These are phyloP conservation scores for Boletus edulis DNA, from an alignment of 768 basidiomycete species.

Conservation along the genomic window DNA sequence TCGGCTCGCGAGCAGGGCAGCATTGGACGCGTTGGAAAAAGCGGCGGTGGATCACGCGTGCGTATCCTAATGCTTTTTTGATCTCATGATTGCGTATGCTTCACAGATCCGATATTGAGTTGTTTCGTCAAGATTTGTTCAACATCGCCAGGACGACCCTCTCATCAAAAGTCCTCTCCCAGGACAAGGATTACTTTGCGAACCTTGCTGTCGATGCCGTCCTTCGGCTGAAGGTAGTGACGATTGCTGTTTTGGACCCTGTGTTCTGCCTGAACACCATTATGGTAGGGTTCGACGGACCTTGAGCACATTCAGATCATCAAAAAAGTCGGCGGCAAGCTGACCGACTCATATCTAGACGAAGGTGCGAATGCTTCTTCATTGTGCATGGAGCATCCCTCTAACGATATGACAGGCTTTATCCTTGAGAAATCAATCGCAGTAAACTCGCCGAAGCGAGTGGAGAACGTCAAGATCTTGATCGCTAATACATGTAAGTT, in stretches of 20 bases:
- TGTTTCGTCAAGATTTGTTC: conserved; percentile 87
- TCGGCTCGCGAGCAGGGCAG: conserved; percentile 84
- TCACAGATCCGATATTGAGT: conserved; percentile 61
- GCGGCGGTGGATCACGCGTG: conserved; percentile 84
- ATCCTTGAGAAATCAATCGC: conserved; percentile 96
- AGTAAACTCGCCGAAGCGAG: conserved; percentile 89
- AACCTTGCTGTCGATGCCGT: conserved; percentile 98
- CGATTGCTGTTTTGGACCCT: background rate
- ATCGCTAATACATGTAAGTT: conserved; percentile 96
- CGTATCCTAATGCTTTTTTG: conserved; percentile 28
- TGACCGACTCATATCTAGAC: conserved; percentile 97
- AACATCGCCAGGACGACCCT: conserved; percentile 97
- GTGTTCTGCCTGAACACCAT: background rate
- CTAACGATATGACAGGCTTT: conserved; percentile 58
- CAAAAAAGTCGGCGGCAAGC: conserved; percentile 99
- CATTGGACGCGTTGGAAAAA: conserved; percentile 78
- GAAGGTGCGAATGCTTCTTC: conserved; percentile 57
- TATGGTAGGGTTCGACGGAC: conserved; percentile 82
- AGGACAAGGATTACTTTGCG: conserved; percentile 97
- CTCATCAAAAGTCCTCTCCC: conserved; percentile 92
- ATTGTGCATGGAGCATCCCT: background rate
- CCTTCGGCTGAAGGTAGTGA: conserved; percentile 75
- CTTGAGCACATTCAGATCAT: conserved; percentile 99
- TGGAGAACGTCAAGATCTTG: conserved; percentile 93
- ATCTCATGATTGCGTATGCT: background rate